phyloP scores from a whole-genome alignment of 768 basidiomycete species.

The Hericium coralloides region DNA sequence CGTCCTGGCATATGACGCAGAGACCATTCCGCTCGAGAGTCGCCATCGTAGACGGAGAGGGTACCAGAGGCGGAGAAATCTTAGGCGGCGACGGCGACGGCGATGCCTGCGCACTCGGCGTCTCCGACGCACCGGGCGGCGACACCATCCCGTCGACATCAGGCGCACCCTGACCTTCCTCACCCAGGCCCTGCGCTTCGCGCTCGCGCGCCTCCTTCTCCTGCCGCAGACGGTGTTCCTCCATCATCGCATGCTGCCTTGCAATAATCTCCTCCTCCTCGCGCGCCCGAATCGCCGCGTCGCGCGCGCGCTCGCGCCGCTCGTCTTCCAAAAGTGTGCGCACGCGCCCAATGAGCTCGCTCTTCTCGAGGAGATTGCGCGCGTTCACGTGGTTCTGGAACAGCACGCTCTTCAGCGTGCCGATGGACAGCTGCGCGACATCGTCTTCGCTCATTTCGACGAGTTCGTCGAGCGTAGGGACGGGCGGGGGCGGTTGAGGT shows the following conservation, averaged over 20 bases:
- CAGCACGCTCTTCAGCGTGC: conserved; percentile 68
- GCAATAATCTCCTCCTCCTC: conserved; percentile 16
- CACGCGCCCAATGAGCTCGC: conserved; percentile 71
- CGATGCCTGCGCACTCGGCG: conserved; percentile 3
- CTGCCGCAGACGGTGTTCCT: conserved; percentile 21
- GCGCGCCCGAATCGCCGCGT: conserved; percentile 28
- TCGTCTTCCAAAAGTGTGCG: conserved; percentile 56
- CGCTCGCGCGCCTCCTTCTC: conserved; percentile 16
- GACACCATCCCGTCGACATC: background rate
- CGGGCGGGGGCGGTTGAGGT: conserved; percentile 14
- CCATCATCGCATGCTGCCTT: conserved; percentile 12
- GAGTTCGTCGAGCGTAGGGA: conserved; percentile 62
- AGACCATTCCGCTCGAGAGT: conserved; percentile 61
- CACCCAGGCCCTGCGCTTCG: conserved; percentile 2
- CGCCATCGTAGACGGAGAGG: conserved; percentile 19
- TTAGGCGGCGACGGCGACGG: conserved; percentile 17
- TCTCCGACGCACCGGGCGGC: conserved; percentile 1
- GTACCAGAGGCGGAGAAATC: background rate
- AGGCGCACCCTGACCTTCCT: conserved; percentile 1
- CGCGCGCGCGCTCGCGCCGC: conserved; percentile 40
- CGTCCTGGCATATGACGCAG: conserved; percentile 91
- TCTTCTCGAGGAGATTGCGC: conserved; percentile 74
- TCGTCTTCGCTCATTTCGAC: conserved; percentile 49
- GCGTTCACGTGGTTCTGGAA: conserved; percentile 70
- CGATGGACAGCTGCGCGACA: conserved; percentile 55